These are phyloP conservation scores for Phoenix roebelenii DNA, from an alignment of 176 grass and related monocot genomes.

Conservation along the genomic window DNA sequence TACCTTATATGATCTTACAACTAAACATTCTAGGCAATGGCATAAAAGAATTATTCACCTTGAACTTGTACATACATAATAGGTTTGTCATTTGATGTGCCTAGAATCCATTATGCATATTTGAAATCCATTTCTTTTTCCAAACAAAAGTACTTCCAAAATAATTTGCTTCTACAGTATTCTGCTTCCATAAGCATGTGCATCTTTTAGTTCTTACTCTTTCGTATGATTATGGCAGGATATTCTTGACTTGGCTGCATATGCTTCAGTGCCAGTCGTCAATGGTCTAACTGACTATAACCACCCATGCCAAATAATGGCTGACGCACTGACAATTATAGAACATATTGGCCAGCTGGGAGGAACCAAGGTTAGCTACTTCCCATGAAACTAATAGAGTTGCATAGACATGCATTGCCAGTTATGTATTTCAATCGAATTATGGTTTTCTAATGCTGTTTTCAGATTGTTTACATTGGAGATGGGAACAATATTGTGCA, in stretches of 20 bases:
- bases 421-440: neutral
- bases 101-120: no score
- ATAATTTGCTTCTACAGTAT: no score
- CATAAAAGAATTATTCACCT: no score
- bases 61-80: no score
- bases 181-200: no score
- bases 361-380: constrained; percentile 60
- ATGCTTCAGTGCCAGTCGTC: constrained; percentile 78
- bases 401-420: no score
- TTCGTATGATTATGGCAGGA: constrained; percentile 48
- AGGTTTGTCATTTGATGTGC: no score
- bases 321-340: constrained; percentile 92
- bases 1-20: no score
- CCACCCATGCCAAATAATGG: constrained; percentile 99
- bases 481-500: constrained; percentile 98
- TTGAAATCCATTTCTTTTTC: no score
- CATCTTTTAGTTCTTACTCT: neutral
- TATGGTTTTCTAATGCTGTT: neutral
- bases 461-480: constrained; percentile 90
- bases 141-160: no score
- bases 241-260: constrained; percentile 88
- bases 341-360: constrained; percentile 76
- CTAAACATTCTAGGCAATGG: no score
- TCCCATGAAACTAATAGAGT: no score
- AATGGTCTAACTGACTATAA: constrained; percentile 95